Percentiles rank a stretch among this genome's conserved stretches.
These are phyloP conservation scores for Neurospora sp. DNA, from an alignment of 495 filamentous ascomycete species.

Conservation along the genomic window DNA sequence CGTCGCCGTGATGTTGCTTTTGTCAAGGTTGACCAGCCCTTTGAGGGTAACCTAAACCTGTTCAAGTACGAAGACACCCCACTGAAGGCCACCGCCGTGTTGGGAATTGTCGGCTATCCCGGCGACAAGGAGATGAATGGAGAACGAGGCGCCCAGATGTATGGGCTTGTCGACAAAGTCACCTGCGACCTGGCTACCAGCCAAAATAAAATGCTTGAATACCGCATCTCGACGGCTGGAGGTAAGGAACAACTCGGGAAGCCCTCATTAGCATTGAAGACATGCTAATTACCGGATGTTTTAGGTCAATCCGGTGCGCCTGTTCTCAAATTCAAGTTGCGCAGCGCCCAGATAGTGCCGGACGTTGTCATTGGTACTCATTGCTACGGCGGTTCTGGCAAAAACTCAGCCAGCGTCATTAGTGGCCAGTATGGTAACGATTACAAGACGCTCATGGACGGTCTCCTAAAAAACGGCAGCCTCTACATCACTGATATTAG, in stretches of 20 bases:
- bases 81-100: accelerated
- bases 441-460: background rate
- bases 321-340: background rate
- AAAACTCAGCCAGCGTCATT: background rate
- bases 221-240: background rate
- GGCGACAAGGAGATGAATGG: background rate
- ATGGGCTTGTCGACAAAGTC: background rate
- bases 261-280: no score
- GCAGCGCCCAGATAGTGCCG: background rate
- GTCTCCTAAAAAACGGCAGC: background rate
- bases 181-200: background rate
- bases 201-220: background rate
- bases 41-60: accelerated
- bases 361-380: background rate
- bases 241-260: background rate
- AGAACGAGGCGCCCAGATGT: background rate
- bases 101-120: background rate
- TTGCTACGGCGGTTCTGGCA: background rate
- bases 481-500: background rate
- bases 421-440: background rate
- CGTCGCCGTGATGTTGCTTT: background rate
- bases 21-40: accelerated
- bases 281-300: no score
- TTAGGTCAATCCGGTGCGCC: background rate
- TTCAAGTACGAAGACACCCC: background rate